Percentiles rank a stretch among this genome's conserved stretches.
Evolutionary conservation across 2,329 filamentous ascomycete species (phyloP).

Genomic region (Arachnopeziza araneosa): DNA sequence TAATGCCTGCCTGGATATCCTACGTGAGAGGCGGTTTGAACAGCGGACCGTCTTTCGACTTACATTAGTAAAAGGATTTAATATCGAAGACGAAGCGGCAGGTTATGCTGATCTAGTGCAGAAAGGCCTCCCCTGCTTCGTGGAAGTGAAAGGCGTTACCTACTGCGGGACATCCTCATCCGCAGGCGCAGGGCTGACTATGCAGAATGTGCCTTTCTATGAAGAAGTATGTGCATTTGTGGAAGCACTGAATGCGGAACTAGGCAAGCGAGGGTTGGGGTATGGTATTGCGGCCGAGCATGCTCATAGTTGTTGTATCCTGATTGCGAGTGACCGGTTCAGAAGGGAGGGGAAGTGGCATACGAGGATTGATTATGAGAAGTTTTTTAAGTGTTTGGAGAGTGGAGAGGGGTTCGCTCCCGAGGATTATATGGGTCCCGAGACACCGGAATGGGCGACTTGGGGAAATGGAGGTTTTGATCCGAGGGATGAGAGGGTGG

Average conservation of each 20-base stretch:
- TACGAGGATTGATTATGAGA: constrained; percentile 83
- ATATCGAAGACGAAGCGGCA: constrained; percentile 85
- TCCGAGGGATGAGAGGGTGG: constrained; percentile 80
- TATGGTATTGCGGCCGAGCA: constrained; percentile 96
- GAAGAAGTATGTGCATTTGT: constrained; percentile 84
- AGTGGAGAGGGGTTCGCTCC: constrained; percentile 65
- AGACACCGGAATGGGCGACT: constrained; percentile 88
- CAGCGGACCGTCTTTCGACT: constrained; percentile 93
- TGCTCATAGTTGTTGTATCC: constrained; percentile 86
- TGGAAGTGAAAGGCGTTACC: constrained; percentile 94
- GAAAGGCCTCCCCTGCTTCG: constrained; percentile 79
- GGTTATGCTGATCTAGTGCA: constrained; percentile 89
- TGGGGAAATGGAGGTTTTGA: constrained; percentile 96
- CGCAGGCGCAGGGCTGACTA: constrained; percentile 80
- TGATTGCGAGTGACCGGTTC: constrained; percentile 81
- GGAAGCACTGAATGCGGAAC: constrained; percentile 61
- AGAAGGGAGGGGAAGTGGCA: constrained; percentile 75
- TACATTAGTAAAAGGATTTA: constrained; percentile 96
- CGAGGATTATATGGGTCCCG: constrained; percentile 81
- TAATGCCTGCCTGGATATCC: constrained; percentile 81
- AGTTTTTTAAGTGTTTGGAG: constrained; percentile 81
- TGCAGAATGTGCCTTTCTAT: constrained; percentile 97
- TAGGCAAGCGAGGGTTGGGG: constrained; percentile 63
- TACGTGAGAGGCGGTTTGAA: constrained; percentile 73
- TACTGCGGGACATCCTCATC: constrained; percentile 90